Percentiles rank a stretch among this genome's conserved stretches.
phyloP scores from a whole-genome alignment of 768 basidiomycete species.

The Leccinum aurantiacum region DNA sequence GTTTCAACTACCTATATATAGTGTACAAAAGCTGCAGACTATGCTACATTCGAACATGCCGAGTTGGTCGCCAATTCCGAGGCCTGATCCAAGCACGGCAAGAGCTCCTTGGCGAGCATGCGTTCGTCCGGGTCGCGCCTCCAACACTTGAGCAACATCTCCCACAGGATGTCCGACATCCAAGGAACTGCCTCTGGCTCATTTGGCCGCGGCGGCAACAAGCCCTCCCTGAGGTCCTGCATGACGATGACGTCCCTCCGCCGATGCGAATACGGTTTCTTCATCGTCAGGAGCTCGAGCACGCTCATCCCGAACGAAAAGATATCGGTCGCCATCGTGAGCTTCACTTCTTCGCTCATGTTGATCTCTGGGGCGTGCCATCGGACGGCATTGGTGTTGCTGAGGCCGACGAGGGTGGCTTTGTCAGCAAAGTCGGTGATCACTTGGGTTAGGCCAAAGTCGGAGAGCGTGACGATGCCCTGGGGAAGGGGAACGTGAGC shows the following conservation, averaged over 20 bases:
- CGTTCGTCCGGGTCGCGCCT: constrained; percentile 36
- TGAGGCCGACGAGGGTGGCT: constrained; percentile 46
- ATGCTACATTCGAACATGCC: not conserved
- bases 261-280: constrained; percentile 48
- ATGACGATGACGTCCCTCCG: constrained; percentile 53
- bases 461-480: constrained; percentile 57
- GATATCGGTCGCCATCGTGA: constrained; percentile 50
- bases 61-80: not conserved
- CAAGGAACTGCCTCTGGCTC: constrained; percentile 34
- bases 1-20: not conserved
- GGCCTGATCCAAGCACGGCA: constrained; percentile 10
- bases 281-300: constrained; percentile 56
- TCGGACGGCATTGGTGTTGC: constrained; percentile 46
- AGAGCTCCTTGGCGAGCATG: constrained; percentile 42
- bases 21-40: not conserved
- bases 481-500: constrained; percentile 17
- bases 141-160: constrained; percentile 49
- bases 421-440: constrained; percentile 57
- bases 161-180: constrained; percentile 51
- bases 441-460: constrained; percentile 65
- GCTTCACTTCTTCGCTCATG: constrained; percentile 40
- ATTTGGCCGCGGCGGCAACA: constrained; percentile 45
- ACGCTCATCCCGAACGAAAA: constrained; percentile 64
- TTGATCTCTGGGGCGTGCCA: constrained; percentile 66
- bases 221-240: constrained; percentile 39